Conservation (phyloP, 164 flowering plant genomes). For the grape (Vitis vinifera) region ASM3070453v1 NC_081806.1:2210501-2211000, state of each 20-base stretch:
- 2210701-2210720: slow-evolving; percentile 57
- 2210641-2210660: too few species aligned
- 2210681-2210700: background rate
- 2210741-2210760: slow-evolving; percentile 86
- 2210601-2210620: background rate
- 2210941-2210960: slow-evolving; percentile 95
- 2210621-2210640: background rate
- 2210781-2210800: slow-evolving; percentile 47
- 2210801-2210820: slow-evolving; percentile 3
- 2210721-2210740: slow-evolving; percentile 90
- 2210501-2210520: slow-evolving; percentile 47
- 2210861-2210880: background rate
- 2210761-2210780: slow-evolving; percentile 85
- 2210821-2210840: background rate
- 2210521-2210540: slow-evolving; percentile 64
- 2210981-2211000: slow-evolving; percentile 95
- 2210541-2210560: slow-evolving; percentile 35
- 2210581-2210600: slow-evolving; percentile 39
- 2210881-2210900: slow-evolving; percentile 13
- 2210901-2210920: slow-evolving; percentile 93
- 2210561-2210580: slow-evolving; percentile 76
- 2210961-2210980: slow-evolving; percentile 97
- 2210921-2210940: slow-evolving; percentile 96
- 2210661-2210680: background rate
- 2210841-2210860: background rate